A percentile compares a stretch with the other conserved stretches of the same genome.
phyloP scores from a whole-genome alignment of 495 filamentous ascomycete species.

The Penicillium bovifimosum region DNA sequence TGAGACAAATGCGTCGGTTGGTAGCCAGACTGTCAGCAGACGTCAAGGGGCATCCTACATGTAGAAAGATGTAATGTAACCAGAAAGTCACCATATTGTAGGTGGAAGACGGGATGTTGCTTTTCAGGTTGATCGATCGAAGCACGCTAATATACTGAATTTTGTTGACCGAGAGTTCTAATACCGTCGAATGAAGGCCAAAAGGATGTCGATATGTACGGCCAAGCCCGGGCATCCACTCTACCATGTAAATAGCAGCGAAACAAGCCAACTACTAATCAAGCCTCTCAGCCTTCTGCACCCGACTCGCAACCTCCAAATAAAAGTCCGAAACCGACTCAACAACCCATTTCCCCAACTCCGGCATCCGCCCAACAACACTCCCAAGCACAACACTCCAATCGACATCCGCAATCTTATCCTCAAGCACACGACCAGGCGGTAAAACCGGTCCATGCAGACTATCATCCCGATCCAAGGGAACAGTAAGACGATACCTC shows the following conservation, averaged over 20 bases:
- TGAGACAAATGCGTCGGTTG: background rate
- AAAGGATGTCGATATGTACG: too few species aligned
- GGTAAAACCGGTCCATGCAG: constrained; percentile 9
- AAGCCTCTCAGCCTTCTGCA: constrained; percentile 11
- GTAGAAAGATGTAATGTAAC: too few species aligned
- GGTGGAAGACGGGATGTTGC: too few species aligned
- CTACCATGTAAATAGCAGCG: too few species aligned
- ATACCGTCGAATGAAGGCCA: background rate
- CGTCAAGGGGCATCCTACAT: too few species aligned
- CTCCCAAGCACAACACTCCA: constrained; percentile 17
- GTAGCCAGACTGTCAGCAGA: background rate
- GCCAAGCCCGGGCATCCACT: too few species aligned
- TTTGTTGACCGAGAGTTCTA: too few species aligned
- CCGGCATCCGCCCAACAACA: constrained; percentile 17
- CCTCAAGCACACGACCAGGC: constrained; percentile 28
- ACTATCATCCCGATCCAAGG: constrained; percentile 13
- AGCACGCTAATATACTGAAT: too few species aligned
- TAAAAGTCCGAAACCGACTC: constrained; percentile 4
- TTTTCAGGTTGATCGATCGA: too few species aligned
- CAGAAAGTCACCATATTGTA: too few species aligned
- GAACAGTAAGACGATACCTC: constrained; percentile 51
- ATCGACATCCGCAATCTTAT: constrained; percentile 12
- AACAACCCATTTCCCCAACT: constrained; percentile 2
- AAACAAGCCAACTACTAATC: constrained; percentile 2
- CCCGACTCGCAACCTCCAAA: constrained; percentile 8